Percentiles rank a stretch among this genome's conserved stretches.
phyloP scores from a whole-genome alignment of 1,284 basidiomycete species.

The Microbotryum lychnidis-dioicae region DNA sequence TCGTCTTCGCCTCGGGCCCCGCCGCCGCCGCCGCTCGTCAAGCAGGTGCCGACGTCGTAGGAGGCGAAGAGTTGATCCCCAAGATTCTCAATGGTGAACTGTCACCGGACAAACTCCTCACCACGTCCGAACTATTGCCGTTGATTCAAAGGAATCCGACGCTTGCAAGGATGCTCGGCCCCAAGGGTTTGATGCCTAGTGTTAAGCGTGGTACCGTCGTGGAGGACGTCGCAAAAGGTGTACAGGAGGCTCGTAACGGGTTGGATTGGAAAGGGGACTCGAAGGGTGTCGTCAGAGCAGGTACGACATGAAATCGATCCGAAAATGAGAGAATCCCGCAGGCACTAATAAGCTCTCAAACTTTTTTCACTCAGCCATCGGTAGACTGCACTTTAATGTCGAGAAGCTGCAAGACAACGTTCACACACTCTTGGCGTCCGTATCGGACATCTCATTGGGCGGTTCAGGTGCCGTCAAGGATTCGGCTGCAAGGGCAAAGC shows the following conservation, averaged over 20 bases:
- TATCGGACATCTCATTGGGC: conserved; percentile 29
- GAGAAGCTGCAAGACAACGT: conserved; percentile 30
- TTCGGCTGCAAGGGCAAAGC: conserved; percentile 14
- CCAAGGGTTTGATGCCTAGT: conserved; percentile 90
- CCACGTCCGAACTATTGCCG: conserved; percentile 69
- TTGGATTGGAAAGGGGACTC: conserved; percentile 92
- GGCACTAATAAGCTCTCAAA: neutral
- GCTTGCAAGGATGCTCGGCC: conserved; percentile 83
- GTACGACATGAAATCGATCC: neutral
- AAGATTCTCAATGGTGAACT: conserved; percentile 62
- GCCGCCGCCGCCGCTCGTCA: conserved; percentile 62
- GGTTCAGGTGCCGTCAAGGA: conserved; percentile 22
- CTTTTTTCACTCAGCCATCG: neutral
- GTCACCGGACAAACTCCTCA: conserved; percentile 70
- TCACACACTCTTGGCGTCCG: conserved; percentile 28
- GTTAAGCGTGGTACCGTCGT: conserved; percentile 89
- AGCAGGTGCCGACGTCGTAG: conserved; percentile 77
- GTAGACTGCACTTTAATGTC: conserved; percentile 17
- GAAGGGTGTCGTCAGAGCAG: conserved; percentile 67
- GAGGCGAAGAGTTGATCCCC: conserved; percentile 72
- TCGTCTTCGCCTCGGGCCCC: conserved; percentile 75
- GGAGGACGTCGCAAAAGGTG: conserved; percentile 70
- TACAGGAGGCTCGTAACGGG: conserved; percentile 68
- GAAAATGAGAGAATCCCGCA: no score
- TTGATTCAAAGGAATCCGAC: conserved; percentile 59